Conservation (phyloP, 2,329 filamentous ascomycete species). For the Davidsoniella eucalypti region DNA sequence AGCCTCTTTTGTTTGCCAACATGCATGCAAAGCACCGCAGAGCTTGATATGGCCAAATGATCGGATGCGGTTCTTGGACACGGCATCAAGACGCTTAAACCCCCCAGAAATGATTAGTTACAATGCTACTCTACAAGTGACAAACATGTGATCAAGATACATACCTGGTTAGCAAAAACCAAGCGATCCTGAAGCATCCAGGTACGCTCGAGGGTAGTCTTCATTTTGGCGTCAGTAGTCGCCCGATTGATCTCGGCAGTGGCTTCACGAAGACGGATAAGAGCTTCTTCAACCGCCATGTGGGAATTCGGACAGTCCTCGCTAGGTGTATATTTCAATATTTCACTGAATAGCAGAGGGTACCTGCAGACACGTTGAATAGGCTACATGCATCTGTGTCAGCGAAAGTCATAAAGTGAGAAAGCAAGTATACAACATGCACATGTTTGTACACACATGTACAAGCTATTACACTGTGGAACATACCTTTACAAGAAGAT, state of each 20-base stretch:
- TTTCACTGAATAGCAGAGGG: constrained; percentile 67
- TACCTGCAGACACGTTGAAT: constrained; percentile 89
- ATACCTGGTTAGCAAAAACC: constrained; percentile 54
- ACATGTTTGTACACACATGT: not conserved
- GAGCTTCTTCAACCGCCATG: constrained; percentile 57
- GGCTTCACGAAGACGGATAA: constrained; percentile 55
- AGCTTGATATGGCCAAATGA: constrained; percentile 65
- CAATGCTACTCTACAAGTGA: not conserved
- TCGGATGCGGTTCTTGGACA: constrained; percentile 50
- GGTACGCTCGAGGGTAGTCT: constrained; percentile 59
- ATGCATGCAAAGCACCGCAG: constrained; percentile 69
- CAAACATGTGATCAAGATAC: constrained; percentile 15
- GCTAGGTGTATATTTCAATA: constrained; percentile 68
- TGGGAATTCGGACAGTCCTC: constrained; percentile 74
- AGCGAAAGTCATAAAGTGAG: not conserved
- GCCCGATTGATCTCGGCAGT: constrained; percentile 70
- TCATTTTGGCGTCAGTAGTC: constrained; percentile 58
- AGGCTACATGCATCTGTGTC: constrained; percentile 37
- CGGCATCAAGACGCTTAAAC: constrained; percentile 30
- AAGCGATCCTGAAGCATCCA: constrained; percentile 74
- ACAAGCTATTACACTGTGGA: not conserved
- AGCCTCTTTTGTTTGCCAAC: constrained; percentile 55
- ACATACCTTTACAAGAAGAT: constrained; percentile 73
- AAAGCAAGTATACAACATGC: not conserved
- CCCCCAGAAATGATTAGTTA: not conserved